Evolutionary conservation across 2,329 filamentous ascomycete species (phyloP).

Genomic region (Pestalotiopsis sp.): DNA sequence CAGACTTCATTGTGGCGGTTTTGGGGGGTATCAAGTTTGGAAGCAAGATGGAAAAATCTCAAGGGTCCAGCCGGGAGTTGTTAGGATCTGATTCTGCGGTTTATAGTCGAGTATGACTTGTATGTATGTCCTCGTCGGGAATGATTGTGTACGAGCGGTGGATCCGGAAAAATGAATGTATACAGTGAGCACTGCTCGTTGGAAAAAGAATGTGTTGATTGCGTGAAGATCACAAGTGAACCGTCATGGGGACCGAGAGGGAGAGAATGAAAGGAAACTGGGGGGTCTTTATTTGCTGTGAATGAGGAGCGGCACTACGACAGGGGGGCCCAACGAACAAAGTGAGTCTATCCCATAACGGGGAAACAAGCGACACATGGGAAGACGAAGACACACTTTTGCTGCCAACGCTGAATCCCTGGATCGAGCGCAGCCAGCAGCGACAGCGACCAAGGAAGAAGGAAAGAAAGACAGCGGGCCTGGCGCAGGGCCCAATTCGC

Average conservation of each 20-base stretch:
- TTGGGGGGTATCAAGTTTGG: constrained; percentile 4
- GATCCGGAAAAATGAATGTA: constrained; percentile 32
- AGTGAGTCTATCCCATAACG: constrained; percentile 6
- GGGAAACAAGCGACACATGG: constrained; percentile 8
- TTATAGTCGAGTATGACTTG: neutral
- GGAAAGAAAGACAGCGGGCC: neutral
- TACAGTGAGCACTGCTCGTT: constrained; percentile 37
- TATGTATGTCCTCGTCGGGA: constrained; percentile 17
- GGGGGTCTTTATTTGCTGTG: constrained; percentile 11
- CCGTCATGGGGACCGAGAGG: constrained; percentile 7
- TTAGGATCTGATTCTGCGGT: neutral
- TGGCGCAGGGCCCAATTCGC: neutral
- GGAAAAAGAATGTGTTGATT: constrained; percentile 31
- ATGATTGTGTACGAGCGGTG: constrained; percentile 31
- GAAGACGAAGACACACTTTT: neutral
- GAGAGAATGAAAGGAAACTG: constrained; percentile 1
- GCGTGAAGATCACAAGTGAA: constrained; percentile 20
- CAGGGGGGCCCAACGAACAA: neutral
- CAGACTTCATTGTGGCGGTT: constrained; percentile 47
- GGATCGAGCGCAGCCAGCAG: neutral
- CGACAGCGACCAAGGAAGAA: neutral
- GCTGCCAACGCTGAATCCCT: neutral
- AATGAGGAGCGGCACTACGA: neutral
- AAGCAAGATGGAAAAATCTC: constrained; percentile 8
- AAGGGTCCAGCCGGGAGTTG: constrained; percentile 8